Evolutionary conservation across 176 grass and related monocot genomes (phyloP), one percentile per base, ranked within the genome.

Genomic region (Triticum dicoccoides): DNA sequence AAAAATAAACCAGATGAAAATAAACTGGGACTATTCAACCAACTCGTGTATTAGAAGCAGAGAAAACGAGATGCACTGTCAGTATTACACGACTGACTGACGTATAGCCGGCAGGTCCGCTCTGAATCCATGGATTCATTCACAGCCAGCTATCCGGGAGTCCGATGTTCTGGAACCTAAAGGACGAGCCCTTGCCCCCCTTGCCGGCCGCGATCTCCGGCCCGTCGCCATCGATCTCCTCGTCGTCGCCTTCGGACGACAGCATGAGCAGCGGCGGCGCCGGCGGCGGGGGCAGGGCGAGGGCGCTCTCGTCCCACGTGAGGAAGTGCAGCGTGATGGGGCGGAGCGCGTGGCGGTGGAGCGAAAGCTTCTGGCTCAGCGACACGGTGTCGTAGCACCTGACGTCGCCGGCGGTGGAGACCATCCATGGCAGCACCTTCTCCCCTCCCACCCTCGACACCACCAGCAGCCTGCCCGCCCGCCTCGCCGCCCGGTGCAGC

Each of bases 311-410:
- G 24, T 96, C 92, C 97, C 94, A 99, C 83, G 94, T 49, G 76
- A 99, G 87, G 77, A 99, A 89, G 62, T 97, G 94, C 21, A 97
- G 94, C 45, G 89, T 87, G 87, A 99, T 93, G 20, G 97, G 94
- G 10, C 79, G 86, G 37, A 99, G 72, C 24, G 97, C 97, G 44
- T 99, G 97, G 29, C 94, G 92, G 89, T 99, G 97, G 62, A 99
- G 77, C 42, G 97, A 99, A 49, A 99, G 90, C 58, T 95, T 93
- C 86, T 99, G 97, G 90, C 97, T 99, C 32, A 99, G 94, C 5
- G 97, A 97, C 38, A 99, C 94, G 0, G 94, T 99, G 87, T 99
- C 97, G 44, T 89, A 99, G 89, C 97, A 99, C 81, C 88, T 90
- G 89, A 99, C 87, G 72, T 92, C 87, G 5, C 92, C 94, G 11